Base-by-base conservation (phyloP, 148 eudicot genomes). In the Drosera capensis region DNA sequence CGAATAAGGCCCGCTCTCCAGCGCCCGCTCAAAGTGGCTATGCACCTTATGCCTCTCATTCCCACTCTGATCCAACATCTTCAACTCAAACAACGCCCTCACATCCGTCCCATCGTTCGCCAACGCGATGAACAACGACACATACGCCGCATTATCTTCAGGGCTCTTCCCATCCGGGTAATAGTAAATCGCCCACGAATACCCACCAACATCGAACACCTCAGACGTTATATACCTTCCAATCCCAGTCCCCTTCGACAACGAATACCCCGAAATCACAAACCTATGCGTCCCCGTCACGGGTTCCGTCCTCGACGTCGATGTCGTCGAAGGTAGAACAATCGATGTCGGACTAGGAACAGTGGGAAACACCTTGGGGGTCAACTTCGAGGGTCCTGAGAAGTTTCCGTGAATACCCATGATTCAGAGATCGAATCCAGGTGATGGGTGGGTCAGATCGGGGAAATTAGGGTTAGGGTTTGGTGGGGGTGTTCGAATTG, bases 61-160 rank as follows among this genome's bases (percentile, higher is more conserved):
- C 7, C 58, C 65, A 41, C 65, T 60, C 37, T 60, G 65, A 53
- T 60, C 65, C 21, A 59, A 21, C 24, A 60, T 58, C 40, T 57
- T 60, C n/a, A 60, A 43, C 40, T 60, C 65, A 34, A 60, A 60
- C 65, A 60, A 60, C n/a, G 65, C 65, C 64, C 64, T 51, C 29
- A 59, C 57, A 29, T 59, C 65, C 1, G 58, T 53, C 7, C 65
- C 65, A 31, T 60, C 65, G 40, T 58, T 60, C 8, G 65, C 65
- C 42, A 60, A 50, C 19, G 65, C 65, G 25, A 60, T 60, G 31
- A 60, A 60, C 5, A 60, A 52, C 17, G 65, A 60, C 19, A 60
- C 51, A 18, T 60, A 60, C 14, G 53, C 52, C n/a, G 58, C 53
- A 30, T 60, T 57, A 47, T 60, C 65, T 23, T 60, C 65, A 48